Evolutionary conservation across 140 eudicot genomes (phyloP).

Genomic region (Senecio squalidus): DNA sequence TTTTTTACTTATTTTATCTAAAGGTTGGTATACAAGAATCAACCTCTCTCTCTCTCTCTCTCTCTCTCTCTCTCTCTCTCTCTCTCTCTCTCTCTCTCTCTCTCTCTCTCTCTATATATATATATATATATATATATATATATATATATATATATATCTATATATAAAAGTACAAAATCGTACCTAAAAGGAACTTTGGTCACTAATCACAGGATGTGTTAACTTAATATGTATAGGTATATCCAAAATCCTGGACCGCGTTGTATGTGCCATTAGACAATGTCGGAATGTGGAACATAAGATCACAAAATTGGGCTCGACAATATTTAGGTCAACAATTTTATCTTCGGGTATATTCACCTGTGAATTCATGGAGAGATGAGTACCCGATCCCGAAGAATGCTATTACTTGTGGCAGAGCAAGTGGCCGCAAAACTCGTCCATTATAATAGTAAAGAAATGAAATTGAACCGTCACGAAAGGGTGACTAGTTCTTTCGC

Average conservation of each 20-base stretch:
- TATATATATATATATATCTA: too few relatives aligned
- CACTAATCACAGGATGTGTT: background rate
- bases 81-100: too few relatives aligned
- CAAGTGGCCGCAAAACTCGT: slow-evolving; percentile 46
- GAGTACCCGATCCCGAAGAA: slow-evolving; percentile 77
- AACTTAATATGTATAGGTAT: slow-evolving; percentile 20
- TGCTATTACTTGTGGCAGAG: slow-evolving; percentile 67
- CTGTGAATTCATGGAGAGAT: slow-evolving; percentile 67
- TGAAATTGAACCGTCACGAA: slow-evolving; percentile 26
- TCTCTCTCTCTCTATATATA: too few relatives aligned
- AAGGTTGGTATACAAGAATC: too few relatives aligned
- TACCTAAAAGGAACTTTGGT: too few relatives aligned
- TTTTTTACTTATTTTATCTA: background rate
- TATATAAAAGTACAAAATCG: too few relatives aligned
- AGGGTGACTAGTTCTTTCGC: slow-evolving; percentile 35
- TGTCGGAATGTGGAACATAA: slow-evolving; percentile 72
- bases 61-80: too few relatives aligned
- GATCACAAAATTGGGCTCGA: slow-evolving; percentile 64
- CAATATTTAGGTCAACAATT: slow-evolving; percentile 80
- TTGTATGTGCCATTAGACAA: slow-evolving; percentile 66
- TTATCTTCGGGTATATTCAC: slow-evolving; percentile 65
- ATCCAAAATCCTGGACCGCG: slow-evolving; percentile 68
- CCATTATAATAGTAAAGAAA: slow-evolving; percentile 14
- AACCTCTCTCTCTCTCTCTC: too few relatives aligned
- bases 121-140: too few relatives aligned